These are phyloP conservation scores for Erysimum pusillum DNA, from an alignment of 441 rosid genomes.

Conservation along the genomic window DNA sequence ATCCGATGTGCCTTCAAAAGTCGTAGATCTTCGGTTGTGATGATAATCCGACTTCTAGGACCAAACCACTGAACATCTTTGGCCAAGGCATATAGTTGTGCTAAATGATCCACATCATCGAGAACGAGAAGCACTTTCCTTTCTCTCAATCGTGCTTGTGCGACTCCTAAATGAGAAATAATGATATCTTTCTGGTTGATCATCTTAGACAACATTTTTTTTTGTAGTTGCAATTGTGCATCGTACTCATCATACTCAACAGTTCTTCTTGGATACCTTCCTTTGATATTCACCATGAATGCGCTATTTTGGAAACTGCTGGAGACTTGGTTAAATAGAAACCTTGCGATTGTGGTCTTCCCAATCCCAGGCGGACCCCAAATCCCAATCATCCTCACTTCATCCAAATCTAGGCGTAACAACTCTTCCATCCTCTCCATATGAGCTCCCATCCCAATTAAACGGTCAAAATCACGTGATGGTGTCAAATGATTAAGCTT, in stretches of 20 bases:
- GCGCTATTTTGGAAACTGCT: background rate
- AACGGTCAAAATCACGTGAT: background rate
- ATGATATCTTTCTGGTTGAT: too few species aligned
- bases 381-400: conserved; percentile 2
- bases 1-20: too few species aligned
- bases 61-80: too few species aligned
- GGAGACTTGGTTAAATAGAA: background rate
- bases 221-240: background rate
- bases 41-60: too few species aligned
- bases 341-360: background rate
- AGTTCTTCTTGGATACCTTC: background rate
- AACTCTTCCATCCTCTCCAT: background rate
- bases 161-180: too few species aligned
- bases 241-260: background rate
- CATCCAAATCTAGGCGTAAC: background rate
- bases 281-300: background rate
- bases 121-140: too few species aligned
- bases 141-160: too few species aligned
- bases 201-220: too few species aligned
- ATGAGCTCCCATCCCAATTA: background rate
- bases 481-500: background rate
- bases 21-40: too few species aligned
- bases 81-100: too few species aligned
- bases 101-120: too few species aligned
- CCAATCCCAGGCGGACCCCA: conserved; percentile 3